Evolutionary conservation across 2,329 filamentous ascomycete genomes (phyloP), one percentile per base, ranked within the genome.

Genomic region (Calonectria pauciramosa): DNA sequence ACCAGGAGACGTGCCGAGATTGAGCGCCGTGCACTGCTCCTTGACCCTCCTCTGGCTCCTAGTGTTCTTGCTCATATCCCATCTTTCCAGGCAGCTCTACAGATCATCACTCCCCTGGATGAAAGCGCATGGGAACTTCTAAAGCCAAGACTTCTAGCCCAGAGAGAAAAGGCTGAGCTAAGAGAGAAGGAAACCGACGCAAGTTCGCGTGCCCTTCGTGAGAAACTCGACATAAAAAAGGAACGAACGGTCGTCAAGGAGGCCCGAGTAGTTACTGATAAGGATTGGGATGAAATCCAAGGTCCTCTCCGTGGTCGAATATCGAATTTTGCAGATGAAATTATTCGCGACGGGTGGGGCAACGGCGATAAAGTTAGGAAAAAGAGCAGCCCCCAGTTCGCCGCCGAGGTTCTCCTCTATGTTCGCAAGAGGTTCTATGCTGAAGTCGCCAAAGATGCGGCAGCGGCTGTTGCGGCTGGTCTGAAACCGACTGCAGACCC

Each of bases 251-350:
- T 47, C 56, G 34, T 63, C 41, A 74, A 75, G 36, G 74, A 72
- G 44, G 60, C 75, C 1, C 82, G 91, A 80, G 91, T 94, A 76
- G 88, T 90, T 36, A 86, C 91, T 49, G 93, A 95, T 76, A 88
- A 90, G 74, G 90, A 93, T 78, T 96, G 94, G 91, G 93, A 96
- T 79, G 91, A 93, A 70, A 85, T 90, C 7, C 94, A 96, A 82
- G 89, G 90, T 32, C 92, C 93, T 1, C 85, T 95, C 32, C 91
- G 93, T 60, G 89, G 91, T 68, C 90, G 89, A 67, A 91, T 96
- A 73, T 90, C 90, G 76, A 85, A 87, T 54, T 93, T 93, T 83
- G 94, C 94, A 11, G 93, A 95, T 76, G 92, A 95, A 60, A 90
- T 93, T 74, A 94, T 96, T 77, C 87, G 87, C 32, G 88, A 91